Evolutionary conservation across 306 rosid genomes (phyloP).

Genomic region (Trichosanthes cucumerina): DNA sequence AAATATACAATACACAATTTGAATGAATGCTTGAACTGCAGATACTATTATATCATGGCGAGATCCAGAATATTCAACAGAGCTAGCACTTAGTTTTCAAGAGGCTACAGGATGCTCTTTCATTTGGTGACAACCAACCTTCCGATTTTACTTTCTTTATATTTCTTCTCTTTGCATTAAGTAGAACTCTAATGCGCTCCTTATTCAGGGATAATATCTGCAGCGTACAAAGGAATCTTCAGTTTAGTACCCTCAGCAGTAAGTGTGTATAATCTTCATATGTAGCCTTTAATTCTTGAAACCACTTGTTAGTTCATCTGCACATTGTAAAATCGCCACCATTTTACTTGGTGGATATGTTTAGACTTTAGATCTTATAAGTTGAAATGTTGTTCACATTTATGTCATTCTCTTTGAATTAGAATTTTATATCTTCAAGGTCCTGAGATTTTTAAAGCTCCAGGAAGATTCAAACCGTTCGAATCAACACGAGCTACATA

Average conservation of each 20-base stretch:
- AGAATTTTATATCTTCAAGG: not conserved
- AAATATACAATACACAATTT: not conserved
- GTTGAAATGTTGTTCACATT: not conserved
- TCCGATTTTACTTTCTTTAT: not conserved
- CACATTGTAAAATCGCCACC: not conserved
- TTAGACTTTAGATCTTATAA: not conserved
- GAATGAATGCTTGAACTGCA: slow-evolving; percentile 9
- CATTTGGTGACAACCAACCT: slow-evolving; percentile 50
- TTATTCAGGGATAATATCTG: slow-evolving; percentile 7
- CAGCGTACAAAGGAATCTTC: slow-evolving; percentile 5
- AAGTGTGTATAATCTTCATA: not conserved
- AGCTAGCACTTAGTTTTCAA: slow-evolving; percentile 93
- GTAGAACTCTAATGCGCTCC: slow-evolving; percentile 4
- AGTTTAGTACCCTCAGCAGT: not conserved
- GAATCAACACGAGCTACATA: not conserved
- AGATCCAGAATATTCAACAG: slow-evolving; percentile 78
- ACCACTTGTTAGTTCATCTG: not conserved
- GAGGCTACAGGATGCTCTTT: slow-evolving; percentile 80
- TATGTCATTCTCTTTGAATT: not conserved
- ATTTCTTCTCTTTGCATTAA: not conserved
- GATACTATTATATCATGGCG: slow-evolving; percentile 93
- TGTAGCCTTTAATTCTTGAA: not conserved
- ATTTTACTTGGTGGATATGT: not conserved
- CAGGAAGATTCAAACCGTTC: not conserved
- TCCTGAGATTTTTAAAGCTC: not conserved